These are phyloP conservation scores for Penicillium goetzii DNA, from an alignment of 495 filamentous ascomycete genomes.

Conservation along the genomic window DNA sequence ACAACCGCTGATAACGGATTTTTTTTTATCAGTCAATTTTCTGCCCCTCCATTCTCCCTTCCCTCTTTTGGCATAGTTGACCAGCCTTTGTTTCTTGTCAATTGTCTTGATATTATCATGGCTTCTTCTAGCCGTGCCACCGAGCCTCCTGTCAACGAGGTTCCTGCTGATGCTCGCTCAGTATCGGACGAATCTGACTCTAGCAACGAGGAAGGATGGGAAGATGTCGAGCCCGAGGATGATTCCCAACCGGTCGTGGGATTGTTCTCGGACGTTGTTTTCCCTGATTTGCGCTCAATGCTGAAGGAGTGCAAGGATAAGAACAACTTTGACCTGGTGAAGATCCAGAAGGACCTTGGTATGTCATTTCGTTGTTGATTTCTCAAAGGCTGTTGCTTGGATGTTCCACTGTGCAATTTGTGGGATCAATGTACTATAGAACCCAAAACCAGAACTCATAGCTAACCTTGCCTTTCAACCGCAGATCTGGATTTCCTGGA, in stretches of 20 bases:
- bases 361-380: conserved; percentile 30
- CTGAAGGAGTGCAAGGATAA: conserved; percentile 71
- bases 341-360: conserved; percentile 64
- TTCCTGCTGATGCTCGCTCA: conserved; percentile 36
- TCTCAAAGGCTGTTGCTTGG: neutral
- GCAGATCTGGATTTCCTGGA: conserved; percentile 79
- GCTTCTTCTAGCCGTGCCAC: conserved; percentile 29
- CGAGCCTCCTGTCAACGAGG: conserved; percentile 31
- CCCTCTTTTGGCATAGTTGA: neutral
- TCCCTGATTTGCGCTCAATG: conserved; percentile 66
- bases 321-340: conserved; percentile 74
- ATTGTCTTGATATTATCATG: conserved; percentile 29
- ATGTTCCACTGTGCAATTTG: neutral
- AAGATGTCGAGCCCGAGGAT: conserved; percentile 73
- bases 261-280: conserved; percentile 71
- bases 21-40: conserved; percentile 33
- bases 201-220: conserved; percentile 73
- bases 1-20: conserved; percentile 29
- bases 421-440: neutral
- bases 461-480: conserved; percentile 21
- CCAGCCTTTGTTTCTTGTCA: conserved; percentile 15
- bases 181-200: conserved; percentile 53
- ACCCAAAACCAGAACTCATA: neutral
- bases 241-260: conserved; percentile 68
- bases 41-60: conserved; percentile 34